Conservation (phyloP, 768 basidiomycete species). For the Tylopilus intermedius region DNA sequence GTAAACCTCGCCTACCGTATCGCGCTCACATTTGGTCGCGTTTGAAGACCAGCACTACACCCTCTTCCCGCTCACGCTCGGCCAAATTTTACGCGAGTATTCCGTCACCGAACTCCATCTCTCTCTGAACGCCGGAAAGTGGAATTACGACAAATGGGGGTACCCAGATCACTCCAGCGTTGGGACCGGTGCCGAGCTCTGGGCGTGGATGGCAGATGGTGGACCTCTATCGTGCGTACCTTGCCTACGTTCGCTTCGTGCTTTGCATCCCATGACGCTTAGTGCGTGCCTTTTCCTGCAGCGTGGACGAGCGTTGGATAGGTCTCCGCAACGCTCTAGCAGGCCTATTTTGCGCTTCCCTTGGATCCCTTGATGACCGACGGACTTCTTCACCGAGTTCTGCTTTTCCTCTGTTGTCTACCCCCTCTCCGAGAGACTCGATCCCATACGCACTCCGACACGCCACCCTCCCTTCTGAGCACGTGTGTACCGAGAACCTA, state of each 20-base stretch:
- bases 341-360: slow-evolving; percentile 91
- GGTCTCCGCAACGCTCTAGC: slow-evolving; percentile 85
- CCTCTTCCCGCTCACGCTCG: slow-evolving; percentile 79
- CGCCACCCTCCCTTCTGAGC: slow-evolving; percentile 73
- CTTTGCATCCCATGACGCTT: neutral
- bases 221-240: slow-evolving; percentile 43
- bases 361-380: slow-evolving; percentile 70
- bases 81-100: slow-evolving; percentile 82
- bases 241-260: neutral
- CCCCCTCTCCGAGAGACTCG: slow-evolving; percentile 38
- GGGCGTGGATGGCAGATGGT: slow-evolving; percentile 86
- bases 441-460: slow-evolving; percentile 59
- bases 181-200: slow-evolving; percentile 82
- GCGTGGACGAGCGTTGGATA: slow-evolving; percentile 75
- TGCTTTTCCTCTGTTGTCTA: slow-evolving; percentile 60
- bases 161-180: slow-evolving; percentile 72
- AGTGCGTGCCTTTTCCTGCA: slow-evolving; percentile 22
- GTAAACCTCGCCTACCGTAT: neutral
- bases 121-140: slow-evolving; percentile 85
- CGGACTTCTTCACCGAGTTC: slow-evolving; percentile 64
- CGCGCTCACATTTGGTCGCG: neutral
- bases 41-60: slow-evolving; percentile 78
- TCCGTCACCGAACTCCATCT: slow-evolving; percentile 85
- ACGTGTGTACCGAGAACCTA: slow-evolving; percentile 96
- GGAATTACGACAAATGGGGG: slow-evolving; percentile 85